Evolutionary conservation across 2,329 filamentous ascomycete species (phyloP).

Genomic region (Pseudocercospora ulei): DNA sequence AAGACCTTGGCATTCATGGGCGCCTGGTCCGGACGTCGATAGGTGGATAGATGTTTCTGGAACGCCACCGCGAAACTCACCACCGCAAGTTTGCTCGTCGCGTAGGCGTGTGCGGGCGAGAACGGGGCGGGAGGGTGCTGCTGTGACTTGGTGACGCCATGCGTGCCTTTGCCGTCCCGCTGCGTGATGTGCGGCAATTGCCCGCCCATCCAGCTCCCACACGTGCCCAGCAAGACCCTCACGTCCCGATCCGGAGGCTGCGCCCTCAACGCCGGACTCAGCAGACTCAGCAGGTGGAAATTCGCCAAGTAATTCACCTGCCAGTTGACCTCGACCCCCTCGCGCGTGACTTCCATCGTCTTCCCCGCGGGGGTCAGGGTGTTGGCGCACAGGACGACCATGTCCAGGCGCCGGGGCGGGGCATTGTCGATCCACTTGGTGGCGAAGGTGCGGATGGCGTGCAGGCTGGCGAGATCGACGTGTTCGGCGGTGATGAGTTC

Average conservation of each 20-base stretch:
- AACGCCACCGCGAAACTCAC: constrained; percentile 84
- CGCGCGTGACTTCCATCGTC: constrained; percentile 48
- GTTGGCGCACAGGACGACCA: constrained; percentile 78
- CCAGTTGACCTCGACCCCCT: constrained; percentile 84
- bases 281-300: constrained; percentile 84
- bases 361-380: constrained; percentile 61
- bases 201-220: constrained; percentile 75
- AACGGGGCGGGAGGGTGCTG: constrained; percentile 32
- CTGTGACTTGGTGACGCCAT: constrained; percentile 28
- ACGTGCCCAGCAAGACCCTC: constrained; percentile 74
- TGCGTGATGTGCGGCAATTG: constrained; percentile 52
- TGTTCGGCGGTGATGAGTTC: constrained; percentile 90
- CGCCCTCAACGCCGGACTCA: constrained; percentile 78
- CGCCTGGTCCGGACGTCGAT: constrained; percentile 70
- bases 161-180: constrained; percentile 31
- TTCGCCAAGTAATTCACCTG: constrained; percentile 92
- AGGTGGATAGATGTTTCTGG: constrained; percentile 80
- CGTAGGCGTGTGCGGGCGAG: constrained; percentile 41
- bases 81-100: constrained; percentile 56
- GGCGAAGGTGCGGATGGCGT: constrained; percentile 84
- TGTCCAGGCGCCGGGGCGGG: constrained; percentile 77
- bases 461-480: constrained; percentile 77
- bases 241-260: constrained; percentile 93
- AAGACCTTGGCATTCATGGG: constrained; percentile 76
- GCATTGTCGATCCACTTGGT: constrained; percentile 97